Conservation (phyloP, 1,139 yeast species). For the Pichia sp. region DNA sequence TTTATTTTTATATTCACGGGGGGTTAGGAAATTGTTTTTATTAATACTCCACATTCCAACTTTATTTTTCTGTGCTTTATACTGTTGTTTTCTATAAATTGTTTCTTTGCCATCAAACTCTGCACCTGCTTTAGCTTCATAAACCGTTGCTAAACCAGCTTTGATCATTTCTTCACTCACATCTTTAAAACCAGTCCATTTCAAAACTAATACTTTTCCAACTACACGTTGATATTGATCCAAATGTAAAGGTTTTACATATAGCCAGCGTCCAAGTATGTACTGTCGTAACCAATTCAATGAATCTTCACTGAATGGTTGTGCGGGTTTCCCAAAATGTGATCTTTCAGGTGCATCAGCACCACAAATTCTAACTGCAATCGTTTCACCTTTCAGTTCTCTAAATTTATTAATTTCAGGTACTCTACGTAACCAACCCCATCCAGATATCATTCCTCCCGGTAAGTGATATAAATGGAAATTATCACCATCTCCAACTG, state of each 20-base stretch:
- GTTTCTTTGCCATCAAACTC: constrained; percentile 77
- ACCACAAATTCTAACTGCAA: constrained; percentile 75
- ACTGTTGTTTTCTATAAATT: constrained; percentile 53
- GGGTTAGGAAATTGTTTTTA: constrained; percentile 49
- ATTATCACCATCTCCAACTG: constrained; percentile 97
- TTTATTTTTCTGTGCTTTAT: constrained; percentile 47
- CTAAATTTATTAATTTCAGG: constrained; percentile 42
- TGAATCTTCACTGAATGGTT: constrained; percentile 83
- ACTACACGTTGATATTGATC: constrained; percentile 92
- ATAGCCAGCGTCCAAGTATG: constrained; percentile 58
- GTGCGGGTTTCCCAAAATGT: constrained; percentile 93
- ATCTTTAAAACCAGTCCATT: constrained; percentile 68
- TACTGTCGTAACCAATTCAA: constrained; percentile 64
- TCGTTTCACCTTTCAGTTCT: constrained; percentile 50
- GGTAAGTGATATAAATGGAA: constrained; percentile 91
- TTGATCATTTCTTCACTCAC: constrained; percentile 83
- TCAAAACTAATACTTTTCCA: constrained; percentile 70
- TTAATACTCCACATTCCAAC: constrained; percentile 69
- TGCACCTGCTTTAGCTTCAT: constrained; percentile 74
- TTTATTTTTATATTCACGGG: constrained; percentile 68
- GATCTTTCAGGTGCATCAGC: constrained; percentile 98
- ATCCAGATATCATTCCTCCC: constrained; percentile 79
- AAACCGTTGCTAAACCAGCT: constrained; percentile 78
- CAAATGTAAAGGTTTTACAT: constrained; percentile 67
- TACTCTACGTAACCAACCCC: constrained; percentile 78